A percentile compares a stretch with the other conserved stretches of the same genome.
Evolutionary conservation across 1,284 basidiomycete species (phyloP).

Genomic region (Ceratobasidium sp.): DNA sequence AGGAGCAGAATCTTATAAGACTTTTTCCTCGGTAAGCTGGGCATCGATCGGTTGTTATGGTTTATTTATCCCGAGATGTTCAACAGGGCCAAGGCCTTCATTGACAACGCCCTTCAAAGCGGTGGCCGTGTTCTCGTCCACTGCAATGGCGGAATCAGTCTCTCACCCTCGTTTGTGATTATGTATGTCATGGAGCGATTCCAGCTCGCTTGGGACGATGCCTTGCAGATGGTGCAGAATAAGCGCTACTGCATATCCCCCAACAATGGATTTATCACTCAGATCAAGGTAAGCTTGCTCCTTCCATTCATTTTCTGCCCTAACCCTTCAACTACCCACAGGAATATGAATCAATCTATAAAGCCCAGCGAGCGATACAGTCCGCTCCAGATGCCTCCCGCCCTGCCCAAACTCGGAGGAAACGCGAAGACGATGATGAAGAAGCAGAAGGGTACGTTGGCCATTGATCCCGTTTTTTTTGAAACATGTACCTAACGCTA

Average conservation of each 20-base stretch:
- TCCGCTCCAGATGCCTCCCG: conserved; percentile 52
- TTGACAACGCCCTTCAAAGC: conserved; percentile 68
- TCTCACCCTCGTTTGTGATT: conserved; percentile 85
- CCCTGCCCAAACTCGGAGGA: conserved; percentile 61
- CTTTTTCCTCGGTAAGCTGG: conserved; percentile 71
- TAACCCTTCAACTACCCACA: conserved; percentile 47
- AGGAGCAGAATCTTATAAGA: conserved; percentile 86
- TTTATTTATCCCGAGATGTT: not conserved
- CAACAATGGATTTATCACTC: conserved; percentile 82
- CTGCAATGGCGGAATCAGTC: conserved; percentile 90
- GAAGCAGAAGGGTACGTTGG: conserved; percentile 56
- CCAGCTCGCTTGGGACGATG: conserved; percentile 80
- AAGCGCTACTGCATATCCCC: conserved; percentile 88
- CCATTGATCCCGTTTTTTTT: conserved; percentile 42
- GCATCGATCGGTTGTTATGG: conserved; percentile 1
- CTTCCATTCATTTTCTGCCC: not conserved
- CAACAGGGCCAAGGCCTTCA: conserved; percentile 74
- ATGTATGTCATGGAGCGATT: conserved; percentile 90
- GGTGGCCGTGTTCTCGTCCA: conserved; percentile 85
- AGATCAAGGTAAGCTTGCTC: conserved; percentile 70
- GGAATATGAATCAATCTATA: conserved; percentile 91
- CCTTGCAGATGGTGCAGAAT: conserved; percentile 83
- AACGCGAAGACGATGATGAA: conserved; percentile 67
- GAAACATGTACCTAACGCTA: not conserved
- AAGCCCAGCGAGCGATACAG: conserved; percentile 69